Evolutionary conservation across 2,329 filamentous ascomycete species (phyloP), one percentile per base, ranked within the genome.

Genomic region (Chaetomium globosum): DNA sequence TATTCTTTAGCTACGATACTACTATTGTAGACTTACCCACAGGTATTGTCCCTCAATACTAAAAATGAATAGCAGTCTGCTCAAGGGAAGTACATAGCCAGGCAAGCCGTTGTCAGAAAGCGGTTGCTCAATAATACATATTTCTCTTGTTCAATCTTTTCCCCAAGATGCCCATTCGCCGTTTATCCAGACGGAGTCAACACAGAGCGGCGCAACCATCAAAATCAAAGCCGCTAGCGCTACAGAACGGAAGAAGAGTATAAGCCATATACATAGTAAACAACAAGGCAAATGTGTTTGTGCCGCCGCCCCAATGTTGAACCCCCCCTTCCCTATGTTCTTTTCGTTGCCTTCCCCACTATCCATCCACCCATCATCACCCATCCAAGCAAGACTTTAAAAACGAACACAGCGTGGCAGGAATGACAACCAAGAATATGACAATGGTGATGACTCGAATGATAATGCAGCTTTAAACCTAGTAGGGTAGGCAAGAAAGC

Each of bases 381-480:
- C 19, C 43, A 46, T 46, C 43, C 43, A 46, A 46, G 46, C 46
- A 48, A 19, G n/a, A 21, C 2, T 9, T 21, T 12, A 7, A 8
- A 12, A 48, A 48, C 21, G 19, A n/a, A 23, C 46, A 48, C n/a
- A 23, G 46, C 46, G n/a, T 9, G 9, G 46, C 46, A 48, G 9
- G 46, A 48, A 48, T 10, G 46, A 48, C 46, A 43, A n/a, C 6
- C 1, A 19, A n/a, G 19, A 43, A 43, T 43, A 43, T 48, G 46
- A 48, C 21, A 21, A 48, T 48, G 46, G 46, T 48, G 46, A 48
- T 48, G 46, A 48, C 46, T 48, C 46, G n/a, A 23, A 48, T 23
- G 46, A 23, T 12, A 23, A 48, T 48, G 46, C 19, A 48, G 46
- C 21, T 48, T 48, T 48, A 48, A 48, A 48, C 46, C 46, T 21